Evolutionary conservation across 139 green algal genomes (phyloP), one percentile per base, ranked within the genome.

Genomic region (Bryopsis sp.): DNA sequence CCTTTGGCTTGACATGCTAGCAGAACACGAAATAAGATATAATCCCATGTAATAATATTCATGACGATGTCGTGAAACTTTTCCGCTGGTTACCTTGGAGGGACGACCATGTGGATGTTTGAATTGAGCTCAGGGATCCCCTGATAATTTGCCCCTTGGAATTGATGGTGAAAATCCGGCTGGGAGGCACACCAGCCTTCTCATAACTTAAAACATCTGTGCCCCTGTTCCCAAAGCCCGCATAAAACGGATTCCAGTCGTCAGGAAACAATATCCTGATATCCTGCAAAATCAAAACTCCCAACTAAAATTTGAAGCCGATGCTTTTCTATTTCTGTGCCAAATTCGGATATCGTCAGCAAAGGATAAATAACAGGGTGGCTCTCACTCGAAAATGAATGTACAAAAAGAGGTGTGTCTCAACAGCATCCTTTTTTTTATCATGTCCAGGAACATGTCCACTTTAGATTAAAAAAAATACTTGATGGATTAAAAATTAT

Each of bases 81-180:
- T 22, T 28, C 26, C 48, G 39, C 34, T 5, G 26, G 6, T 46
- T 22, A 58, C 58, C 26, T 62, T 73, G 67, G 32, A 90, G 76
- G 1, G 77, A 78, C 39, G 68, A 80, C 69, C 80, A 81, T 24
- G 79, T 81, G 47, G 73, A 80, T 58, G 74, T 83, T 26, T 71
- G 50, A 11, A 81, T 58, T 1, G 48, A 37, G 3, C 58, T 76
- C 3, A 72, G 72, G 37, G 62, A 34, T 26, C 43, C 62, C 33
- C 33, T 33, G 72, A 24, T 46, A 28, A 85, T 82, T 65, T 82
- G 72, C 11, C 84, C 80, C 64, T 73, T 86, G 15, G 90, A 86
- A 79, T 97, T 97, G 77, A 97, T 97, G 66, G 88, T 96, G 83
- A 96, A 96, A 64, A 92, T 93, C 64, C 86, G 86, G 31, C 68